Evolutionary conservation across 2,329 filamentous ascomycete species (phyloP), one percentile per base, ranked within the genome.

Genomic region (Nannizziopsis arthrosporioides): DNA sequence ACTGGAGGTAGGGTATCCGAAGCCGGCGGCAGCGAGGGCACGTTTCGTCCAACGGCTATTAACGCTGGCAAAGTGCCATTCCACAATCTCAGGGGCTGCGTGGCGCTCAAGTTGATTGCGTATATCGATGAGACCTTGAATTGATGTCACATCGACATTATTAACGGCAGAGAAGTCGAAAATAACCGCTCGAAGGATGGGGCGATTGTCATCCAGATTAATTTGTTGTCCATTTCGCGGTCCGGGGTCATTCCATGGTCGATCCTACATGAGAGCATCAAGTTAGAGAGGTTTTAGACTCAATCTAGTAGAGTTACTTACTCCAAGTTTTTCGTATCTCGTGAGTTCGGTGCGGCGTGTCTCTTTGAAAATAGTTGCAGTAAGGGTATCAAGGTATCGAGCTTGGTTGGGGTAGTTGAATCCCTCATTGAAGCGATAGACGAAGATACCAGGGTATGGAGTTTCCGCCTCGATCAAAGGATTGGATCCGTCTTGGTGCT

Each of bases 381-480:
- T 70, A 5, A 78, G 61, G 30, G 70, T 65, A 54, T 75, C 73
- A 48, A 76, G 65, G 51, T 76, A 72, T 14, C 66, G 69, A 0
- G 69, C 70, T 9, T 73, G 69, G 51, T 78, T 77, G 53, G 71
- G 69, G 58, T 77, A 78, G 60, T 75, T 77, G 64, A 78, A 74
- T 19, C 74, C 71, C 53, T 76, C 73, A 1, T 68, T 68, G 54
- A 77, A 76, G 11, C 73, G 70, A 59, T 76, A 78, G 50, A 77
- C 68, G 53, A 77, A 73, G 43, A 78, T 67, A 31, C 75, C 75
- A 1, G 74, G 74, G 51, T 74, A 69, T 2, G 73, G 72, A 36
- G 66, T 66, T n/a, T 63, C 62, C 11, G 75, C 63, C 10, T 64
- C 52, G 19, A 75, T 61, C 18, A 65, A 59, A 1, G 70, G 72